These are phyloP conservation scores for Saitozyma sp. DNA, from an alignment of 768 basidiomycete species.

Conservation along the genomic window DNA sequence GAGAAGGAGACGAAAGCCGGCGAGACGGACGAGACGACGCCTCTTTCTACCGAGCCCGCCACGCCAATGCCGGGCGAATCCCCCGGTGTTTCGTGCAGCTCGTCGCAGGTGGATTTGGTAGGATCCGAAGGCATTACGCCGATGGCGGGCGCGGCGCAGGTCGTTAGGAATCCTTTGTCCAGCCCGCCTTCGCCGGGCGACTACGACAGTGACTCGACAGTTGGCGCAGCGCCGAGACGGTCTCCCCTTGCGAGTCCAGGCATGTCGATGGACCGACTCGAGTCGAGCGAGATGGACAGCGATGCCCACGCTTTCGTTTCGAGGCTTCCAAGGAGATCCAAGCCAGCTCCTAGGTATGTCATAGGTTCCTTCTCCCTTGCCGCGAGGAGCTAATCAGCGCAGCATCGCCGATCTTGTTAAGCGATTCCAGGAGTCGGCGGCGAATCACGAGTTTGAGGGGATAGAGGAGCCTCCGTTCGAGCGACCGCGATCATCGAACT, in stretches of 20 bases:
- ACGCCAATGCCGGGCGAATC: too few relatives aligned
- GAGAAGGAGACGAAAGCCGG: slow-evolving; percentile 38
- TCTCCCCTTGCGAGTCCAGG: slow-evolving; percentile 8
- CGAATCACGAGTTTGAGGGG: slow-evolving; percentile 12
- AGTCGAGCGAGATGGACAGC: slow-evolving; percentile 47
- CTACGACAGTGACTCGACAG: slow-evolving; percentile 55
- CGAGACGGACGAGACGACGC: background rate
- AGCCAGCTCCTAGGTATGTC: slow-evolving; percentile 46
- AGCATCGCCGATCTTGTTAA: slow-evolving; percentile 80
- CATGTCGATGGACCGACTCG: slow-evolving; percentile 13
- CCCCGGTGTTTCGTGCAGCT: too few relatives aligned
- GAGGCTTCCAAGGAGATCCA: slow-evolving; percentile 47
- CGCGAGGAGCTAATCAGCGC: background rate
- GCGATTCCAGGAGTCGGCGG: slow-evolving; percentile 42
- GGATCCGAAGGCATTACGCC: slow-evolving; percentile 26
- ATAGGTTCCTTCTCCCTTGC: background rate
- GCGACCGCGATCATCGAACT: slow-evolving; percentile 25
- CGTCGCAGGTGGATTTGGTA: too few relatives aligned
- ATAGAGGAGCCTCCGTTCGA: slow-evolving; percentile 22
- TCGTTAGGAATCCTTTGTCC: slow-evolving; percentile 16
- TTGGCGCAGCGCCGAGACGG: slow-evolving; percentile 45
- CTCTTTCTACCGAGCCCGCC: too few relatives aligned
- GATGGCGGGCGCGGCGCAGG: slow-evolving; percentile 17
- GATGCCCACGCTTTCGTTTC: slow-evolving; percentile 44
- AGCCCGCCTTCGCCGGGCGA: slow-evolving; percentile 20